These are phyloP conservation scores for Misopates orontium DNA, from an alignment of 257 asterid genomes.

Conservation along the genomic window DNA sequence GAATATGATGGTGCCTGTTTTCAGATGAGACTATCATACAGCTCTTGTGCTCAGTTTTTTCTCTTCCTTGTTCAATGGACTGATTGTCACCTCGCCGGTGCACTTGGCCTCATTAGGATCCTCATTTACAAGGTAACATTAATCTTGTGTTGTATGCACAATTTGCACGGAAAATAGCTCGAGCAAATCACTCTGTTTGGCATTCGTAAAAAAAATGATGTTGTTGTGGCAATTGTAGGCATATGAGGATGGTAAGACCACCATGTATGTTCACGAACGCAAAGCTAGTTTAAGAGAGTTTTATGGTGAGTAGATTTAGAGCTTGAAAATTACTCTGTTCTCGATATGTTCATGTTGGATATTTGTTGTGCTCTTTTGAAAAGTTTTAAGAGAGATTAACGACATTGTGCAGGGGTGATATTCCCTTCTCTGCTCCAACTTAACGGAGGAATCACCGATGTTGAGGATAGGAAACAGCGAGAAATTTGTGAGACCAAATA, in stretches of 20 bases:
- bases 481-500: slow-evolving; percentile 62
- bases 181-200: too few species aligned
- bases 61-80: slow-evolving; percentile 91
- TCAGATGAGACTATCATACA: slow-evolving; percentile 91
- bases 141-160: neutral
- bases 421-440: slow-evolving; percentile 93
- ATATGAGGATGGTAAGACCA: slow-evolving; percentile 77
- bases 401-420: slow-evolving; percentile 56
- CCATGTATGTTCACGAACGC: slow-evolving; percentile 74
- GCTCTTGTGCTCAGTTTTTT: slow-evolving; percentile 83
- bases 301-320: slow-evolving; percentile 60
- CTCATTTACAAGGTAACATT: slow-evolving; percentile 69
- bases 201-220: slow-evolving; percentile 28
- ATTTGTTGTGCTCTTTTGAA: neutral
- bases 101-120: slow-evolving; percentile 78
- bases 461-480: slow-evolving; percentile 83
- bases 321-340: neutral
- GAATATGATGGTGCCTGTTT: slow-evolving; percentile 77
- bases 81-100: slow-evolving; percentile 87
- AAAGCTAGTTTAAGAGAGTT: slow-evolving; percentile 80
- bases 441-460: slow-evolving; percentile 68
- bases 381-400: neutral
- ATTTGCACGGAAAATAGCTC: too few species aligned
- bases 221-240: slow-evolving; percentile 52
- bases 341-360: too few species aligned